A percentile compares a stretch with the other conserved stretches of the same genome.
phyloP scores from a whole-genome alignment of 1,139 yeast genomes.

The Kurtzmaniella quercitrusa region DNA sequence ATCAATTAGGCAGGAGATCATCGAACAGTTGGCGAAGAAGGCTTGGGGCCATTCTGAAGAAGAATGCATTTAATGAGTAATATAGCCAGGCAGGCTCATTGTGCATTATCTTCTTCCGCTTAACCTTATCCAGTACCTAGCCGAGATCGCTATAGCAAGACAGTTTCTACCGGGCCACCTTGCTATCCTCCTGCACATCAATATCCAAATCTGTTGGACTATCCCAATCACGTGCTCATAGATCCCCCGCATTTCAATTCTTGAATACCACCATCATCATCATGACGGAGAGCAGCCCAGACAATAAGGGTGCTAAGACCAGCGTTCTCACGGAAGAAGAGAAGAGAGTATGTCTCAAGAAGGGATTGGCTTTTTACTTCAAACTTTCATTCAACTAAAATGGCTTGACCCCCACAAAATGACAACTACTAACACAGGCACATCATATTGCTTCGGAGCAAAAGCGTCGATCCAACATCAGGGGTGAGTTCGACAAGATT shows the following conservation, averaged over 20 bases:
- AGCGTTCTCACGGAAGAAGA: constrained; percentile 40
- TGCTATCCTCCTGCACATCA: background rate
- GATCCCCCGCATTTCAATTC: background rate
- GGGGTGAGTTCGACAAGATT: constrained; percentile 44
- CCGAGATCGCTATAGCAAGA: too few species aligned
- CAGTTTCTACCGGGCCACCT: too few species aligned
- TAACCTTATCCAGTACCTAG: too few species aligned
- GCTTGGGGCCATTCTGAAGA: too few species aligned
- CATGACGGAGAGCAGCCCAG: constrained; percentile 3
- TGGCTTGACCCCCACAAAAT: too few species aligned
- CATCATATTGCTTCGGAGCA: constrained; percentile 51
- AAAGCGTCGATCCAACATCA: constrained; percentile 43
- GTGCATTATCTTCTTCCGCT: too few species aligned
- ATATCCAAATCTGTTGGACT: background rate
- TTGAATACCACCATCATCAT: background rate
- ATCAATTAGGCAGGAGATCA: too few species aligned
- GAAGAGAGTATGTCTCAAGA: constrained; percentile 33
- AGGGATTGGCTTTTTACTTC: too few species aligned
- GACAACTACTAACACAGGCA: constrained; percentile 24
- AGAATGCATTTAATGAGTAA: too few species aligned
- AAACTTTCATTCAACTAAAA: too few species aligned
- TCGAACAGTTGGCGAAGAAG: too few species aligned
- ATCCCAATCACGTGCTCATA: background rate
- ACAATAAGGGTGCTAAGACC: constrained; percentile 19
- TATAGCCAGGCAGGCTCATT: too few species aligned